These are phyloP conservation scores for Cyberlindnera galapagoensis DNA, from an alignment of 805 yeast species.

Conservation along the genomic window DNA sequence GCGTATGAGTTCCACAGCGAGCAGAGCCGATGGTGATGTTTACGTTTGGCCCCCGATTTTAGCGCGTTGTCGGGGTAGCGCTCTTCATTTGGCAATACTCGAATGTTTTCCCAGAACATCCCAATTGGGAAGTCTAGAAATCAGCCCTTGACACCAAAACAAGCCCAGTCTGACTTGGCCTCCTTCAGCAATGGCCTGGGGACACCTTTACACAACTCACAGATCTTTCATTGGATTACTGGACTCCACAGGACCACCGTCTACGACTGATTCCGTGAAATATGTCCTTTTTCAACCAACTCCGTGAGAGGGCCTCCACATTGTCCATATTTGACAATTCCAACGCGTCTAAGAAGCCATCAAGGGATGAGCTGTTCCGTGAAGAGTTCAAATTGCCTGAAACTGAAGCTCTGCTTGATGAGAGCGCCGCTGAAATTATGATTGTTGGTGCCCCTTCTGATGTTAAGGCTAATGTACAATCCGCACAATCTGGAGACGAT, in stretches of 20 bases:
- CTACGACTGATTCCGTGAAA: no score
- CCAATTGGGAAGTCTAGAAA: slow-evolving; percentile 13
- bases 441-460: slow-evolving; percentile 21
- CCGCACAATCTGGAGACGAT: not conserved
- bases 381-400: slow-evolving; percentile 65
- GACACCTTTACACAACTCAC: not conserved
- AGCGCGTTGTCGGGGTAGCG: slow-evolving; percentile 2
- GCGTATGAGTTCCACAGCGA: no score
- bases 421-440: slow-evolving; percentile 59
- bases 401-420: slow-evolving; percentile 57
- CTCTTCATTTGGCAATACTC: slow-evolving; percentile 1
- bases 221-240: not conserved
- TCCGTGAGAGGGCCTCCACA: slow-evolving; percentile 41
- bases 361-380: slow-evolving; percentile 64
- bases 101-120: not conserved
- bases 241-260: not conserved
- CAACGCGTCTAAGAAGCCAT: slow-evolving; percentile 14
- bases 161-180: no score
- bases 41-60: slow-evolving; percentile 3
- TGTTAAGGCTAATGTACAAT: not conserved
- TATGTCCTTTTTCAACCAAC: slow-evolving; percentile 41
- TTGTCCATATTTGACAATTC: slow-evolving; percentile 35
- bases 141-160: slow-evolving; percentile 1
- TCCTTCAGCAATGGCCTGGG: not conserved
- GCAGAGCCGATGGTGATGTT: no score